A percentile compares a stretch with the other conserved stretches of the same genome.
These are phyloP conservation scores for Agrocybe praecox DNA, from an alignment of 768 basidiomycete species.

Conservation along the genomic window DNA sequence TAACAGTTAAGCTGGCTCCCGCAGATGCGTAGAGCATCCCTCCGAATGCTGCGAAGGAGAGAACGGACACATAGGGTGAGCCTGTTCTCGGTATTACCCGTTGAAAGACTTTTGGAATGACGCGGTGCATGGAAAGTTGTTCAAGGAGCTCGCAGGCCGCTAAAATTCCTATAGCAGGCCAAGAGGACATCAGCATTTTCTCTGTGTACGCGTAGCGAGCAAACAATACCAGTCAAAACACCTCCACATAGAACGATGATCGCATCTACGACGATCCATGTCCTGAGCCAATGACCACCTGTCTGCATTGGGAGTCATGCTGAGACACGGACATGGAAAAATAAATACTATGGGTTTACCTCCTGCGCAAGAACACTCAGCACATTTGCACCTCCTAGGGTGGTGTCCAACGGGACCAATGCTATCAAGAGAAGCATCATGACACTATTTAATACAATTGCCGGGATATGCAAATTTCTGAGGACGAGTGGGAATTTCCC, in stretches of 20 bases:
- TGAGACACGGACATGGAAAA: background rate
- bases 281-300: conserved; percentile 63
- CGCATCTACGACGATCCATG: conserved; percentile 67
- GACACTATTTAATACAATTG: conserved; percentile 54
- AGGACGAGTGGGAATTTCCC: conserved; percentile 60
- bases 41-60: conserved; percentile 52
- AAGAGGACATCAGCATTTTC: background rate
- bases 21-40: conserved; percentile 59
- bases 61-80: conserved; percentile 53
- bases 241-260: conserved; percentile 74
- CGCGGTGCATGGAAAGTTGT: conserved; percentile 59
- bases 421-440: conserved; percentile 66
- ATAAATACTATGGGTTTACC: conserved; percentile 30
- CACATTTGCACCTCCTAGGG: conserved; percentile 58
- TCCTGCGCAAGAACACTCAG: conserved; percentile 63
- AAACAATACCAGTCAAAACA: conserved; percentile 58
- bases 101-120: conserved; percentile 58
- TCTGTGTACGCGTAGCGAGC: background rate
- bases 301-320: conserved; percentile 32
- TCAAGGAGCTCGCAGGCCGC: conserved; percentile 61
- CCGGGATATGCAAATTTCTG: conserved; percentile 64
- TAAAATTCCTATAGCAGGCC: conserved; percentile 41
- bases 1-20: conserved; percentile 48
- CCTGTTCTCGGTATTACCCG: conserved; percentile 48
- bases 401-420: conserved; percentile 51